Percentiles rank a stretch among this genome's conserved stretches.
phyloP scores from a whole-genome alignment of 2,329 filamentous ascomycete species.

The Fusarium proliferatum region DNA sequence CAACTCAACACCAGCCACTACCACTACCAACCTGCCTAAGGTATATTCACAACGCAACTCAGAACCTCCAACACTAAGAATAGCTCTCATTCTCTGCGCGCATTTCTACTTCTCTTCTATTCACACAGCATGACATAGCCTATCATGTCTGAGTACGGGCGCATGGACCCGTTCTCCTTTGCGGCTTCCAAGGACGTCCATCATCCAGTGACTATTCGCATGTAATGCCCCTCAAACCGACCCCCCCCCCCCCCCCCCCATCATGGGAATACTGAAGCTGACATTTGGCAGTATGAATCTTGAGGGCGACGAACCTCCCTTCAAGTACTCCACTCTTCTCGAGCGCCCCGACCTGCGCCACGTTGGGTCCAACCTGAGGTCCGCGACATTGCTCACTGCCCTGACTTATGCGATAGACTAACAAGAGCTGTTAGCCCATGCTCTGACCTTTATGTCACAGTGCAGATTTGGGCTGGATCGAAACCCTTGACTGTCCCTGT shows the following conservation, averaged over 20 bases:
- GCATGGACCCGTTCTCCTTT: slow-evolving; percentile 97
- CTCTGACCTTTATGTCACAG: slow-evolving; percentile 93
- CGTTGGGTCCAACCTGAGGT: slow-evolving; percentile 86
- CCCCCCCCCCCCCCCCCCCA: not conserved
- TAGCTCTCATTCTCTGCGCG: not conserved
- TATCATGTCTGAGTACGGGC: slow-evolving; percentile 54
- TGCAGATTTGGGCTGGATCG: slow-evolving; percentile 94
- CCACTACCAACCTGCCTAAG: not conserved
- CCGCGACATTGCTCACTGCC: slow-evolving; percentile 18
- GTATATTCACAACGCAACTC: slow-evolving; percentile 10
- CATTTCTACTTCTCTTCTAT: not conserved
- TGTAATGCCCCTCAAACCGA: slow-evolving; percentile 54
- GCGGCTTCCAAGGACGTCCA: slow-evolving; percentile 87
- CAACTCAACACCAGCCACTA: not conserved
- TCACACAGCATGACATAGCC: slow-evolving; percentile 44
- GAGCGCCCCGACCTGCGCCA: slow-evolving; percentile 84
- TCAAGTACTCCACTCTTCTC: slow-evolving; percentile 75
- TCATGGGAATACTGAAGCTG: slow-evolving; percentile 12
- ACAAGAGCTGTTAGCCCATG: slow-evolving; percentile 64
- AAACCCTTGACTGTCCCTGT: slow-evolving; percentile 93
- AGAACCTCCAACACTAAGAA: not conserved
- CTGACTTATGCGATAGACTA: slow-evolving; percentile 30
- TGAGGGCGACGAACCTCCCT: slow-evolving; percentile 56
- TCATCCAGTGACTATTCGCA: slow-evolving; percentile 75
- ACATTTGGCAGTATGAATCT: slow-evolving; percentile 57